Base-by-base conservation (phyloP, 306 rosid genomes). In the Lupinus albus region DNA sequence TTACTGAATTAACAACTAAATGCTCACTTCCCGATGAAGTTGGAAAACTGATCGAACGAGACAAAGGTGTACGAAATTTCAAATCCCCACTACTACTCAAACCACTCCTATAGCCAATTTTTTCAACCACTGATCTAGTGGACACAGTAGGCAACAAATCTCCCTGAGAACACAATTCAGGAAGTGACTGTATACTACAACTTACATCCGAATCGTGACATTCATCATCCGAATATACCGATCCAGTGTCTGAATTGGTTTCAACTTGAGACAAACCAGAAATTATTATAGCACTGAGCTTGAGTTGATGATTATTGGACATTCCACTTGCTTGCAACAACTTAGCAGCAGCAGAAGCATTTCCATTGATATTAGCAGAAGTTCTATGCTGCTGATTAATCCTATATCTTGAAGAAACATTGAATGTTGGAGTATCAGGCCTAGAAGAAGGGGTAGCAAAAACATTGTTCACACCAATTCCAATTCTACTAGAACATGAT, bases 281-380 rank as follows among this genome's bases (percentile, higher is more conserved):
- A 67, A 10, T 11, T 11, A 11, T 45, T 44, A 13, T 46, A 50
- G 58, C 13, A 57, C 53, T 76, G 54, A 55, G 60, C 61, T 76
- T 81, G 5, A 11, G 39, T 20, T 71, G 76, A 33, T 53, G 60
- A 42, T 42, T 58, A 39, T 9, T 38, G 44, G 85, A 82, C 80
- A 81, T 66, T 4, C 84, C 88, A 57, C 82, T 85, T 0, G 88
- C 81, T 47, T 85, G 88, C 67, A 91, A 57, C 42, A 86, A 82
- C 77, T 84, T 90, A 4, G 85, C 25, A 16, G 95, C 95, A 20
- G 89, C 84, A 0, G 95, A 68, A 61, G 83, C 33, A 49, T 68
- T 79, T 16, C 54, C 48, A 20, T 70, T 79, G 45, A 17, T 36
- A 39, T 45, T 76, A 72, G 64, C 41, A 38, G 80, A 58, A 38